Percentiles rank a stretch among this genome's conserved stretches.
Evolutionary conservation across 441 rosid genomes (phyloP).

Genomic region (Aleurites moluccanus): DNA sequence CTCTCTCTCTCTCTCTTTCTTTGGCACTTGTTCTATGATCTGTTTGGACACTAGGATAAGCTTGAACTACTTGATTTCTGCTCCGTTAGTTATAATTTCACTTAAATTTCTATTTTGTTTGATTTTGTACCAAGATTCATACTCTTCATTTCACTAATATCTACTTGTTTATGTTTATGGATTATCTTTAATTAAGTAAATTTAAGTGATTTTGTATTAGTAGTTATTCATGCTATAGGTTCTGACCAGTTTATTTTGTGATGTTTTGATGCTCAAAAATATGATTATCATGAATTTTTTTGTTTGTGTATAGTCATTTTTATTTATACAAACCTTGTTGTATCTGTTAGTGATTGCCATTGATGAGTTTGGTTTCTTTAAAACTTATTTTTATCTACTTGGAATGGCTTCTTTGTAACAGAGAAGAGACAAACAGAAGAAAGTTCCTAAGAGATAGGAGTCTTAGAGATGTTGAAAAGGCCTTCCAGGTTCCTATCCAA

Average conservation of each 20-base stretch:
- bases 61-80: neutral
- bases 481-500: too few species aligned
- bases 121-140: neutral
- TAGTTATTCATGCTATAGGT: too few species aligned
- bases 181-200: neutral
- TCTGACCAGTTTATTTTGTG: too few species aligned
- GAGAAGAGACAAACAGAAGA: slow-evolving; percentile 57
- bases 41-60: neutral
- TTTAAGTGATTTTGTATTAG: neutral
- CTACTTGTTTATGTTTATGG: neutral
- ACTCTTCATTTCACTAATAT: too few species aligned
- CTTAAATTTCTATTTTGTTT: too few species aligned
- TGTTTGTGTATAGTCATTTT: neutral
- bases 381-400: neutral
- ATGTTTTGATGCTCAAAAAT: neutral
- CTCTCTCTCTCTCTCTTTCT: slow-evolving; percentile 7
- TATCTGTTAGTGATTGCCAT: neutral
- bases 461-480: slow-evolving; percentile 67
- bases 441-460: slow-evolving; percentile 49
- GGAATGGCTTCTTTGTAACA: slow-evolving; percentile 13
- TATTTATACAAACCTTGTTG: too few species aligned
- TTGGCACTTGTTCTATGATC: neutral
- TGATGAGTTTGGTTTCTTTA: neutral
- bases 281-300: neutral
- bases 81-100: neutral